Evolutionary conservation across 1,284 basidiomycete species (phyloP).

Genomic region (Leccinum griseonigrum): DNA sequence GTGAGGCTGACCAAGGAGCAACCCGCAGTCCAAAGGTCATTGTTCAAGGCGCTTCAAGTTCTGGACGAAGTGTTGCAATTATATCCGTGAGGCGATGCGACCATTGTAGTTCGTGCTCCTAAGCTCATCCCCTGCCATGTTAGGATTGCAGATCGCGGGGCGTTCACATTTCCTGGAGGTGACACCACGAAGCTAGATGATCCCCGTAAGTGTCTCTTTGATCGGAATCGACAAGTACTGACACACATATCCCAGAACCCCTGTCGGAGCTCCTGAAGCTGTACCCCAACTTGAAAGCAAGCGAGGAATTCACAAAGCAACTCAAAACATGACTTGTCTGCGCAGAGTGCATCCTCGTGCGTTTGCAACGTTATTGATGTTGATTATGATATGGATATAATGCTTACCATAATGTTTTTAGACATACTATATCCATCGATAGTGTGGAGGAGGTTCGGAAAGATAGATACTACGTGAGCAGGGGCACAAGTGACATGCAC

Average conservation of each 20-base stretch:
- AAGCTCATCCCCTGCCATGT: neutral
- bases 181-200: neutral
- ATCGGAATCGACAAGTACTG: neutral
- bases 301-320: slow-evolving; percentile 4
- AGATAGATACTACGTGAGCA: neutral
- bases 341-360: slow-evolving; percentile 7
- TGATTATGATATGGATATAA: neutral
- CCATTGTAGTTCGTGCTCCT: neutral
- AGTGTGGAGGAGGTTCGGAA: slow-evolving; percentile 3
- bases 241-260: slow-evolving; percentile 11
- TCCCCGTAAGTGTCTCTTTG: slow-evolving; percentile 10
- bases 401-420: slow-evolving; percentile 6
- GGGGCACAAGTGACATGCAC: neutral
- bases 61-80: slow-evolving; percentile 17
- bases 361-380: slow-evolving; percentile 5
- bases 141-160: slow-evolving; percentile 20
- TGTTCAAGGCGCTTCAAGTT: slow-evolving; percentile 27
- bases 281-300: slow-evolving; percentile 22
- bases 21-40: slow-evolving; percentile 4
- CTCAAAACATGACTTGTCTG: slow-evolving; percentile 13
- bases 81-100: slow-evolving; percentile 27
- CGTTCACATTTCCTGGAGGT: slow-evolving; percentile 7
- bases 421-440: slow-evolving; percentile 19
- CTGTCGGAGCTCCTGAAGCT: slow-evolving; percentile 9
- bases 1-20: slow-evolving; percentile 7